These are phyloP conservation scores for Hygrophila difformis DNA, from an alignment of 257 asterid species.

Conservation along the genomic window DNA sequence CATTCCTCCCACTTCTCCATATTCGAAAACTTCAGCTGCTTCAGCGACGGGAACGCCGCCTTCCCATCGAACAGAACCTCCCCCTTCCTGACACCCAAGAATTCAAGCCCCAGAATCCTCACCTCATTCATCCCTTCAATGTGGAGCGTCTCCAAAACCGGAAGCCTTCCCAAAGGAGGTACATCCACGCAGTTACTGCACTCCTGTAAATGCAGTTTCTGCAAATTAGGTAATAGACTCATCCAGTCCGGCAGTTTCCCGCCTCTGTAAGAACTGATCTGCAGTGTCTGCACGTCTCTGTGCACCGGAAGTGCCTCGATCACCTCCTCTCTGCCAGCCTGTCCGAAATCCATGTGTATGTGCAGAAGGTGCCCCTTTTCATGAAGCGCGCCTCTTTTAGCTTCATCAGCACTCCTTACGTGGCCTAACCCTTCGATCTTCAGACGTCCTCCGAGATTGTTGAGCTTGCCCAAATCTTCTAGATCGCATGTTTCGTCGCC, in stretches of 20 bases:
- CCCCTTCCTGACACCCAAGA: slow-evolving; percentile 18
- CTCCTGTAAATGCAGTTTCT: slow-evolving; percentile 32
- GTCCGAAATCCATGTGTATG: slow-evolving; percentile 44
- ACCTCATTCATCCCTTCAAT: slow-evolving; percentile 34
- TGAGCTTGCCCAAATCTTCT: slow-evolving; percentile 37
- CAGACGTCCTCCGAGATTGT: slow-evolving; percentile 45
- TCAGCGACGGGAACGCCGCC: slow-evolving; percentile 39
- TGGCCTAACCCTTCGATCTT: slow-evolving; percentile 55
- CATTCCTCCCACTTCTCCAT: slow-evolving; percentile 48
- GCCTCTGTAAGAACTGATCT: slow-evolving; percentile 37
- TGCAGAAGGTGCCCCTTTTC: slow-evolving; percentile 31
- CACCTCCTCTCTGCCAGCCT: slow-evolving; percentile 26
- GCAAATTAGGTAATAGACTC: slow-evolving; percentile 26
- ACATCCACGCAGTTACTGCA: slow-evolving; percentile 34
- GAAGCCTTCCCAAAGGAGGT: slow-evolving; percentile 51
- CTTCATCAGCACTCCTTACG: slow-evolving; percentile 32
- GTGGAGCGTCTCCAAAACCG: slow-evolving; percentile 35
- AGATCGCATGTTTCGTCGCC: slow-evolving; percentile 27
- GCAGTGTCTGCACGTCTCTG: slow-evolving; percentile 33
- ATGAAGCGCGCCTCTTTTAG: slow-evolving; percentile 36
- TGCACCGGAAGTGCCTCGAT: slow-evolving; percentile 41
- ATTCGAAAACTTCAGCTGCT: slow-evolving; percentile 43
- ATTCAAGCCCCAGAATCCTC: slow-evolving; percentile 23
- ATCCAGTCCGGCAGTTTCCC: slow-evolving; percentile 47
- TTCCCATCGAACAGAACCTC: background rate